Base-by-base conservation (phyloP, 176 grass and related monocot genomes). In the Zea luxurians region DNA sequence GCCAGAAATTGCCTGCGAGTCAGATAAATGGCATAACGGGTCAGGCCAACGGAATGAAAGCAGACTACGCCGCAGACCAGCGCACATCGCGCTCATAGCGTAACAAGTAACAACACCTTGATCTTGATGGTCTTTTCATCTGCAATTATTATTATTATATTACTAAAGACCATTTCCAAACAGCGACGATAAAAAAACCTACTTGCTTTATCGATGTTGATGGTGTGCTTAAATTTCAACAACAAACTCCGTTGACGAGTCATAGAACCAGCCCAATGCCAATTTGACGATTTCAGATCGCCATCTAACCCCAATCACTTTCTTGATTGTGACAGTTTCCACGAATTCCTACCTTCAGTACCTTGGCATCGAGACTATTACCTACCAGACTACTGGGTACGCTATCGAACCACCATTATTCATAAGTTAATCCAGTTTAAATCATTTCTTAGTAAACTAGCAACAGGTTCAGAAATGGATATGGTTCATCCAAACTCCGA, bases 1-100 rank as follows among this genome's bases (percentile, higher is more conserved):
- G 63, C 78, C 73, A 20, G 76, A 88, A 61, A 94, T 90, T 83
- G 95, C 88, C 95, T 97, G 87, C 35, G 80, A 37, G 48, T 37
- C 54, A 73, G 53, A 61, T 42, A 88, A 88, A 55, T 61, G 27
- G 21, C 40, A 54, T 7, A 41, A 7, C 49, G 10, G 6, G 2
- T 37, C 10, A 35, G 21, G 10, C 10, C 21, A 44, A 52, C 50
- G 52, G 15, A 74, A 17, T 40, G 16, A 77, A 17, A 82, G 70
- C 46, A 53, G 21, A 47, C 4, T 80, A 61, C 7, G 1, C 4
- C 37, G 7, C 71, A 61, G 55, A 20, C 27, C 55, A 70, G 15
- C 38, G 7, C 43, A 74, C 38, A 34, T 27, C 41, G 13, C 13
- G 53, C 20, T 5, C 17, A 49, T 37, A 77, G 57, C 37, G 44